phyloP scores from a whole-genome alignment of 371 early-diverging fungal species.

The Mucor circinelloides region DNA sequence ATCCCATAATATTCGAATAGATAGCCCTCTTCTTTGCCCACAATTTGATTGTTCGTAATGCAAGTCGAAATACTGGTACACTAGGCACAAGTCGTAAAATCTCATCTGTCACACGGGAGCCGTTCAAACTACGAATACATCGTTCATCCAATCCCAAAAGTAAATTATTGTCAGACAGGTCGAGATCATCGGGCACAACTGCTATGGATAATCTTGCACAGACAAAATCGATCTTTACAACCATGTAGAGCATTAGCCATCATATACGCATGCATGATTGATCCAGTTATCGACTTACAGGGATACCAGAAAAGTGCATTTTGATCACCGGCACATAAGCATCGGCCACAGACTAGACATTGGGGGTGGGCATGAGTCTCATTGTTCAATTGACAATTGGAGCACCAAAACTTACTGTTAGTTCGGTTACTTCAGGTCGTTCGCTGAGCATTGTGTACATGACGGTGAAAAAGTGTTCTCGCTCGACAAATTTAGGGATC shows the following conservation, averaged over 20 bases:
- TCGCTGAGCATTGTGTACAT: constrained; percentile 85
- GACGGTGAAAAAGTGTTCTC: constrained; percentile 92
- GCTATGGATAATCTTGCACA: constrained; percentile 84
- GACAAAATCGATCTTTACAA: constrained; percentile 87
- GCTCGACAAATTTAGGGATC: constrained; percentile 86
- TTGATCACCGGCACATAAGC: constrained; percentile 99
- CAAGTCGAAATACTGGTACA: constrained; percentile 87
- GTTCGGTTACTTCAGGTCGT: constrained; percentile 81
- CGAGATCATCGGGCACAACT: constrained; percentile 81
- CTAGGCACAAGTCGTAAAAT: constrained; percentile 95
- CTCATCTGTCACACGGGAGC: constrained; percentile 97
- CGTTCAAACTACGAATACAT: constrained; percentile 94
- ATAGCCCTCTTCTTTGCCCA: constrained; percentile 98
- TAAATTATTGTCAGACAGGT: constrained; percentile 83
- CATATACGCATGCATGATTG: not conserved
- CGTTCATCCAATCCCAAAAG: constrained; percentile 91
- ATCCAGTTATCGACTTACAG: constrained; percentile 46
- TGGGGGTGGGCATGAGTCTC: not conserved
- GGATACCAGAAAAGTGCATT: constrained; percentile 87
- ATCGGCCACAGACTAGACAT: constrained; percentile 73
- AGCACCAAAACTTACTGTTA: constrained; percentile 62
- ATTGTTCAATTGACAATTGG: not conserved
- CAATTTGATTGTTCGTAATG: constrained; percentile 96
- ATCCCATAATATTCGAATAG: constrained; percentile 98
- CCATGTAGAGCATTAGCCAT: not conserved